Evolutionary conservation across 345 rosid genomes (phyloP).

Genomic region (Aurinia saxatilis): DNA sequence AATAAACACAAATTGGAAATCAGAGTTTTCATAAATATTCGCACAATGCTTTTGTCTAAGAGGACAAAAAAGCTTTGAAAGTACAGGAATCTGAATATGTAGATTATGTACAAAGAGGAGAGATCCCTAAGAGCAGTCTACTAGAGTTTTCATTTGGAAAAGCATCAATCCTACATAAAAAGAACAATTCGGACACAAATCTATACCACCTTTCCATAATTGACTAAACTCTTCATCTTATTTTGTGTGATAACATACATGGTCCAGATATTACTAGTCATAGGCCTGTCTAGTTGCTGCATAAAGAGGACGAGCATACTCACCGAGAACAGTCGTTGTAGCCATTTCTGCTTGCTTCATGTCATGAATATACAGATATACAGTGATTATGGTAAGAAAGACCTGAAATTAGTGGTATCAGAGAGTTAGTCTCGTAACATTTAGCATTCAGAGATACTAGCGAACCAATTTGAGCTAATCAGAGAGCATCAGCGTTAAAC

Average conservation of each 20-base stretch:
- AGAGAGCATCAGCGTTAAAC: background rate
- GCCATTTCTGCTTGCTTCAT: conserved; percentile 84
- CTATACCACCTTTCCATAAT: background rate
- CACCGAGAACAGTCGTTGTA: conserved; percentile 94
- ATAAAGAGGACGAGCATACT: conserved; percentile 31
- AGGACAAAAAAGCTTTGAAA: no score
- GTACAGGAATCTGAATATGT: no score
- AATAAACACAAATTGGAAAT: no score
- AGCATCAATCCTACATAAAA: conserved; percentile 61
- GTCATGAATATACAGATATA: conserved; percentile 86
- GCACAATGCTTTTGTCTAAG: no score
- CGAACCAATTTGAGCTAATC: background rate
- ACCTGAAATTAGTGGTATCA: conserved; percentile 48
- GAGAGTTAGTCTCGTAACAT: background rate
- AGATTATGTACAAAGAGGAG: no score
- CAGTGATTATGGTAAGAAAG: conserved; percentile 81
- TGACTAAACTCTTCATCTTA: background rate
- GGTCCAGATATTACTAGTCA: background rate
- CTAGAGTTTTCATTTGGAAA: conserved; percentile 64
- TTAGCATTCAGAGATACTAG: background rate
- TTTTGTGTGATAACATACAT: background rate
- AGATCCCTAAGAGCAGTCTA: conserved; percentile 72
- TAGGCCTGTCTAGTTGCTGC: background rate
- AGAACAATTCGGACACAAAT: background rate
- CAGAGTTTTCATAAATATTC: no score